These are phyloP conservation scores for Flaveria bidentis DNA, from an alignment of 129 eudicot species.

Conservation along the genomic window DNA sequence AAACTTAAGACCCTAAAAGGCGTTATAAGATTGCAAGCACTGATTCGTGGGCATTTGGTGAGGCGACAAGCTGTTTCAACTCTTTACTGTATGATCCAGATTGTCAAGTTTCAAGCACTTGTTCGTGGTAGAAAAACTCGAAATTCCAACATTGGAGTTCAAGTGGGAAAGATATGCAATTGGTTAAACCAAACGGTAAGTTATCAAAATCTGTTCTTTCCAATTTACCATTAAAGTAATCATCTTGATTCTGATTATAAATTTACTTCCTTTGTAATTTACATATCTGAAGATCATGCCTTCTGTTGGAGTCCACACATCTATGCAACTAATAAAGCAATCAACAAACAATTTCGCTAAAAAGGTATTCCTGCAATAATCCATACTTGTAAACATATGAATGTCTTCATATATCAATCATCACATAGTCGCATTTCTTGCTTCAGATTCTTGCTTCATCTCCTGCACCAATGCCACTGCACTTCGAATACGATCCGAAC, in stretches of 20 bases:
- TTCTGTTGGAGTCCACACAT: slow-evolving; percentile 24
- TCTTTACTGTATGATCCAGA: slow-evolving; percentile 44
- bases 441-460: slow-evolving; percentile 45
- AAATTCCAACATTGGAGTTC: slow-evolving; percentile 36
- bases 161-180: slow-evolving; percentile 30
- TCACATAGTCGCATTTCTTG: slow-evolving; percentile 13
- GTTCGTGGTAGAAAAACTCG: slow-evolving; percentile 57
- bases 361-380: slow-evolving; percentile 33
- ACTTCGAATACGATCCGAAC: slow-evolving; percentile 43
- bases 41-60: slow-evolving; percentile 64
- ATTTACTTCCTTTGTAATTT: background rate
- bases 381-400: background rate
- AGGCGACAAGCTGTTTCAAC: slow-evolving; percentile 71
- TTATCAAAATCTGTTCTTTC: background rate
- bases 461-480: slow-evolving; percentile 42
- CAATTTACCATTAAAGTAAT: background rate
- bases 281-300: slow-evolving; percentile 2
- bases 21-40: slow-evolving; percentile 54
- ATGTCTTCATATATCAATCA: background rate
- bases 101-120: slow-evolving; percentile 57
- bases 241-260: background rate
- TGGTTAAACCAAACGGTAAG: slow-evolving; percentile 23
- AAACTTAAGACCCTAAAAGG: slow-evolving; percentile 49
- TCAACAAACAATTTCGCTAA: slow-evolving; percentile 42
- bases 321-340: slow-evolving; percentile 24